phyloP scores from a whole-genome alignment of 2,329 filamentous ascomycete genomes.

The Alternaria infectoria region DNA sequence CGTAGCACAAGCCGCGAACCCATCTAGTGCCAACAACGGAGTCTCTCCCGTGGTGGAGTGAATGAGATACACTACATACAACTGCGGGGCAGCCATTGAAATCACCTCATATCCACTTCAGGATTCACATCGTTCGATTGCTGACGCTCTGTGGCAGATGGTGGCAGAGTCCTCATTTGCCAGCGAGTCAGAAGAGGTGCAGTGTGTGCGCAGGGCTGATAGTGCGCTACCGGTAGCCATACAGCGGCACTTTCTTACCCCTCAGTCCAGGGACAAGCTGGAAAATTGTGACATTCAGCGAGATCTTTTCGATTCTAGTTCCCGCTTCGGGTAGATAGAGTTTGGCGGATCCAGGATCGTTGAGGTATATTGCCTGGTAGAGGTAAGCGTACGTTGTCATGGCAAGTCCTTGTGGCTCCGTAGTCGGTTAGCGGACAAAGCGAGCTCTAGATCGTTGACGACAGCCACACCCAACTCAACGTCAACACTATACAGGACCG shows the following conservation, averaged over 20 bases:
- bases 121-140: constrained; percentile 8
- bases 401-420: constrained; percentile 14
- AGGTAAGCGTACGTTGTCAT: constrained; percentile 18
- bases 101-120: constrained; percentile 23
- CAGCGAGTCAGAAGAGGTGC: constrained; percentile 9
- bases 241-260: background rate
- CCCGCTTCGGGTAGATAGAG: constrained; percentile 43
- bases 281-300: constrained; percentile 27
- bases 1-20: constrained; percentile 25
- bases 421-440: constrained; percentile 13
- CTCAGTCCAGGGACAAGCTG: constrained; percentile 5
- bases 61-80: constrained; percentile 6
- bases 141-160: constrained; percentile 1
- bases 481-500: constrained; percentile 30
- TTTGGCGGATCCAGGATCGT: constrained; percentile 30
- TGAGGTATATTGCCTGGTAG: constrained; percentile 22
- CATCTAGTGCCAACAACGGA: constrained; percentile 23
- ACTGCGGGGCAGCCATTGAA: constrained; percentile 24
- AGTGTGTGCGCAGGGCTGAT: constrained; percentile 1
- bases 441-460: constrained; percentile 33
- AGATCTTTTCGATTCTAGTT: constrained; percentile 44
- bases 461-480: constrained; percentile 30
- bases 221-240: constrained; percentile 1
- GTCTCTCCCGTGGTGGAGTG: constrained; percentile 20
- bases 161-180: background rate